phyloP scores from a whole-genome alignment of 2,329 filamentous ascomycete genomes.

The Fusarium concolor region DNA sequence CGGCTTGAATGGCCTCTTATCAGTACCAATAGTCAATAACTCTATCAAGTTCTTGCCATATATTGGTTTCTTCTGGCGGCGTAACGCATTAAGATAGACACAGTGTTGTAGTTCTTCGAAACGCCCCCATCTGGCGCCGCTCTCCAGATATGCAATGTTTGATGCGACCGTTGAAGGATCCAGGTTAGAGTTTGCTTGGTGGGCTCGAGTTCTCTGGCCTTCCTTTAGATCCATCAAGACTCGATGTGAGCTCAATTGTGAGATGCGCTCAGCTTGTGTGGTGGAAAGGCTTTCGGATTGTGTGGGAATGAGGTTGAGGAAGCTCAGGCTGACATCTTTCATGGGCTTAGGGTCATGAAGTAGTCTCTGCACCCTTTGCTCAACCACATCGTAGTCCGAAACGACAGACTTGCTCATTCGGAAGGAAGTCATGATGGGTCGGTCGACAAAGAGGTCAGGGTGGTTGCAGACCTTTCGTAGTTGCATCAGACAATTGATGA shows the following conservation, averaged over 20 bases:
- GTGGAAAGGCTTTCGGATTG: slow-evolving; percentile 74
- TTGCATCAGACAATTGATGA: slow-evolving; percentile 99
- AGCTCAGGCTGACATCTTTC: slow-evolving; percentile 75
- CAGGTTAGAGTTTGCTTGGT: slow-evolving; percentile 64
- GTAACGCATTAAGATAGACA: slow-evolving; percentile 82
- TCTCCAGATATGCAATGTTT: slow-evolving; percentile 79
- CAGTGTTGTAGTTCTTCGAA: slow-evolving; percentile 85
- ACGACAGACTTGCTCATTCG: slow-evolving; percentile 85
- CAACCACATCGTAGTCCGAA: slow-evolving; percentile 78
- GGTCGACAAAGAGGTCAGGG: slow-evolving; percentile 94
- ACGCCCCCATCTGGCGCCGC: slow-evolving; percentile 73
- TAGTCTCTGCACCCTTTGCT: slow-evolving; percentile 74
- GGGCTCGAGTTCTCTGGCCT: slow-evolving; percentile 72
- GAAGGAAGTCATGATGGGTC: slow-evolving; percentile 96
- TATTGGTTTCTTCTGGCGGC: slow-evolving; percentile 82
- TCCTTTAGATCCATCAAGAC: slow-evolving; percentile 78
- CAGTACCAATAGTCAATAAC: slow-evolving; percentile 73
- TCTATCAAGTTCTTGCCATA: slow-evolving; percentile 86
- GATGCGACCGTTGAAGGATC: slow-evolving; percentile 76
- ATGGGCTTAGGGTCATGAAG: slow-evolving; percentile 73
- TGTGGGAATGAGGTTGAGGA: slow-evolving; percentile 82
- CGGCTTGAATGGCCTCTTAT: slow-evolving; percentile 68
- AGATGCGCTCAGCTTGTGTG: slow-evolving; percentile 64
- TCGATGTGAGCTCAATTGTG: slow-evolving; percentile 76
- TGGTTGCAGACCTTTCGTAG: slow-evolving; percentile 98